Conservation (phyloP, 192 early-diverging fungal genomes). For the Gonapodya prolifera region DNA sequence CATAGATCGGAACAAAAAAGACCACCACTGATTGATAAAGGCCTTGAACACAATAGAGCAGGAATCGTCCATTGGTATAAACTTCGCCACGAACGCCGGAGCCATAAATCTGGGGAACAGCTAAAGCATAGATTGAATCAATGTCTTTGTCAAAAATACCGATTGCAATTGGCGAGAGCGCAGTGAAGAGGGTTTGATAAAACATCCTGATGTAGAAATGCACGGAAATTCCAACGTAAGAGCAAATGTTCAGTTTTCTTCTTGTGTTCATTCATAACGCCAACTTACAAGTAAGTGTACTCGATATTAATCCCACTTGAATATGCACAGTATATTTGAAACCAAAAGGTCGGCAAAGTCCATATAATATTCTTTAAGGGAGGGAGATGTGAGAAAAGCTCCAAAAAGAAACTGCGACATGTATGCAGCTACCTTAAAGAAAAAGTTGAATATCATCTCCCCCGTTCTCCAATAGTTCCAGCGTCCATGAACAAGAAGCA, state of each 20-base stretch:
- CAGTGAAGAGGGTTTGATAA: conserved; percentile 83
- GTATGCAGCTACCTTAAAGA: too few relatives aligned
- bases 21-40: conserved; percentile 80
- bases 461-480: conserved; percentile 56
- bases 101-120: conserved; percentile 52
- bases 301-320: too few relatives aligned
- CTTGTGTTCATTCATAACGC: not conserved
- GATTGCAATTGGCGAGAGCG: conserved; percentile 64
- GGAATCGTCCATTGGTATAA: conserved; percentile 74
- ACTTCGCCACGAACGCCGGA: conserved; percentile 72
- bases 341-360: conserved; percentile 31
- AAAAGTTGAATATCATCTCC: conserved; percentile 83
- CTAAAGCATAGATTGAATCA: conserved; percentile 29
- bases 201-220: conserved; percentile 81
- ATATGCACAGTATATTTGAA: conserved; percentile 79
- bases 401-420: conserved; percentile 78
- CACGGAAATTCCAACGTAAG: conserved; percentile 28
- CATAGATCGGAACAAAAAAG: too few relatives aligned
- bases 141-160: conserved; percentile 63
- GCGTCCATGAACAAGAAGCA: conserved; percentile 74
- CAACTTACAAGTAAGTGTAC: not conserved
- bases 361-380: too few relatives aligned
- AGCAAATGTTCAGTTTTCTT: conserved; percentile 19
- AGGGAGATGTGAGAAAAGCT: conserved; percentile 53
- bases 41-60: conserved; percentile 73